phyloP scores from a whole-genome alignment of 805 yeast species.

The Candida xiaguanensis region DNA sequence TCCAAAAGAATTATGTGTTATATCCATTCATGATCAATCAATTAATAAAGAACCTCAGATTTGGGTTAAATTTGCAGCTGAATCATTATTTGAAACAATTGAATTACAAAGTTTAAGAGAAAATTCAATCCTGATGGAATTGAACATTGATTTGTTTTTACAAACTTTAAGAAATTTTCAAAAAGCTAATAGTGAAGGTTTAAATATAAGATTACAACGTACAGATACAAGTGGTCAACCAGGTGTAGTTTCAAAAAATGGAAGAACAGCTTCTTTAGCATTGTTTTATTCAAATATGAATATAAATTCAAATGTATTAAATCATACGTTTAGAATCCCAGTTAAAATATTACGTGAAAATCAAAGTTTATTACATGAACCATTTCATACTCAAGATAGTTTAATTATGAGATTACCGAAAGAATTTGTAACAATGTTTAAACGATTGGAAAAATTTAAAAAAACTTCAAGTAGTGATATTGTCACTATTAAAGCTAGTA shows the following conservation, averaged over 20 bases:
- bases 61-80: slow-evolving; percentile 55
- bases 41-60: slow-evolving; percentile 57
- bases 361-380: slow-evolving; percentile 56
- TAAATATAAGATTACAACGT: slow-evolving; percentile 50
- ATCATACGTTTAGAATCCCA: slow-evolving; percentile 69
- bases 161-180: slow-evolving; percentile 59
- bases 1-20: slow-evolving; percentile 44
- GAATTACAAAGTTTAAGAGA: slow-evolving; percentile 52
- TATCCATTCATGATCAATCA: slow-evolving; percentile 42
- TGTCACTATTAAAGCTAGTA: slow-evolving; percentile 48
- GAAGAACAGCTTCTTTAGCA: slow-evolving; percentile 50
- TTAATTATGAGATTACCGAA: slow-evolving; percentile 50
- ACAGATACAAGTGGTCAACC: slow-evolving; percentile 26
- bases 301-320: slow-evolving; percentile 42
- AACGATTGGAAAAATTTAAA: slow-evolving; percentile 63
- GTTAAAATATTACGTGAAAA: slow-evolving; percentile 57
- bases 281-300: slow-evolving; percentile 50
- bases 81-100: slow-evolving; percentile 44
- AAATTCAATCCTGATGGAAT: slow-evolving; percentile 55
- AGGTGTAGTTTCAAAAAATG: slow-evolving; percentile 20
- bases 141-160: slow-evolving; percentile 56
- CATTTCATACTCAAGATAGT: slow-evolving; percentile 53
- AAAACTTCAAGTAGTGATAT: slow-evolving; percentile 33
- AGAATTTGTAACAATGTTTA: slow-evolving; percentile 51
- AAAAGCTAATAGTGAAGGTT: slow-evolving; percentile 46